Conservation (phyloP, 805 yeast genomes). For the Nakazawaea laoshanensis region DNA sequence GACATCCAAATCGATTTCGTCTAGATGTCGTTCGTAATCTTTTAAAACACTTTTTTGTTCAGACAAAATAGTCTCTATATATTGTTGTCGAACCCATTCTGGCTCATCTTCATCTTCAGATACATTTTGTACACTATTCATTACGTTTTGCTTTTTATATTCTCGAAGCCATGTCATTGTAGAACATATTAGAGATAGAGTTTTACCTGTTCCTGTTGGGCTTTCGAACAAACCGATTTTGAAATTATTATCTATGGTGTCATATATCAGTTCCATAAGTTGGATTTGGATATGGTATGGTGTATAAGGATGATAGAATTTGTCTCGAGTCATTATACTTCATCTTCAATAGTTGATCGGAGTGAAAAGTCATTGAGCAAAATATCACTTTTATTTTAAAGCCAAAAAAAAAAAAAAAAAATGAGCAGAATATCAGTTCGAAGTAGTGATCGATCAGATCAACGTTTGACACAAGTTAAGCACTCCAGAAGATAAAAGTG, state of each 20-base stretch:
- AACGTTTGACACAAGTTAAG: no score
- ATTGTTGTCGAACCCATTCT: conserved; percentile 26
- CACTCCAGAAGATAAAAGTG: no score
- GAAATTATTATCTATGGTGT: conserved; percentile 39
- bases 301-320: conserved; percentile 65
- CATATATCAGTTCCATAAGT: conserved; percentile 70
- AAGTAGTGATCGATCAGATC: no score
- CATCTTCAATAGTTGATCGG: no score
- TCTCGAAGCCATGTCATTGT: conserved; percentile 76
- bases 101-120: conserved; percentile 34
- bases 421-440: no score
- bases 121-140: conserved; percentile 13
- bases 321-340: no score
- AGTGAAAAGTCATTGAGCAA: no score
- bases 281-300: conserved; percentile 77
- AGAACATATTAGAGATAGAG: conserved; percentile 79
- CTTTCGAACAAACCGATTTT: conserved; percentile 82
- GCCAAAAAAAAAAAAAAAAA: no score
- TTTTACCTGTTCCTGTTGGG: conserved; percentile 95
- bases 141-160: conserved; percentile 13
- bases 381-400: no score
- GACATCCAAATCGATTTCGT: conserved; percentile 21
- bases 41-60: conserved; percentile 19
- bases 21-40: conserved; percentile 33
- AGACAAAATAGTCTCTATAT: conserved; percentile 23